Evolutionary conservation across 2,329 filamentous ascomycete genomes (phyloP).

Genomic region (Cryphonectria radicalis): DNA sequence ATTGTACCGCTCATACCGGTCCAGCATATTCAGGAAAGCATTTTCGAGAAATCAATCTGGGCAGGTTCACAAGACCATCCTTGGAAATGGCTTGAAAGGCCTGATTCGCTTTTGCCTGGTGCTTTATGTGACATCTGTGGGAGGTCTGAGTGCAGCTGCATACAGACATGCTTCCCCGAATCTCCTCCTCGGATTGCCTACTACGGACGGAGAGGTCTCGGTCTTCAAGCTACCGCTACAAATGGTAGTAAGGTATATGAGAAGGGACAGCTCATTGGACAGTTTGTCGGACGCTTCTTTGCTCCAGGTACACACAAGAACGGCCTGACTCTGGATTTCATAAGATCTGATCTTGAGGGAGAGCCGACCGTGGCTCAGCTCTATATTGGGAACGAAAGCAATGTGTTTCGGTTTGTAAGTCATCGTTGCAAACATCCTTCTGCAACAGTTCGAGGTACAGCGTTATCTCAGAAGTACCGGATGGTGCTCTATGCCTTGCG

Average conservation of each 20-base stretch:
- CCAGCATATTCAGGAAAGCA: background rate
- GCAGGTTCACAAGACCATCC: too few relatives aligned
- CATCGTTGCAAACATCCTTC: too few relatives aligned
- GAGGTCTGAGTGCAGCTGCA: background rate
- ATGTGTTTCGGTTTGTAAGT: too few relatives aligned
- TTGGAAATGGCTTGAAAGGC: background rate
- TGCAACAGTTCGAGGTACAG: too few relatives aligned
- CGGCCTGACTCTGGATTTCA: background rate
- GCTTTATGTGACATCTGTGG: background rate
- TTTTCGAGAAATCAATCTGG: background rate
- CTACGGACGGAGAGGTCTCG: background rate
- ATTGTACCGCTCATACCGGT: background rate
- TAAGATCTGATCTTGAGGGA: background rate
- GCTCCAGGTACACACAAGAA: background rate
- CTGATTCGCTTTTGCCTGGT: background rate
- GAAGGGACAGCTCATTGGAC: background rate
- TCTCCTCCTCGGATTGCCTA: background rate
- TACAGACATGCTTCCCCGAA: background rate
- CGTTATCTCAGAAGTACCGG: too few relatives aligned
- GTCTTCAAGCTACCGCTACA: background rate
- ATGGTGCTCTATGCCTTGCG: too few relatives aligned
- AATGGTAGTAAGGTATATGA: background rate
- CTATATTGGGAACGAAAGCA: background rate
- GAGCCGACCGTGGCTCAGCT: background rate
- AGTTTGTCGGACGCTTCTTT: background rate